These are phyloP conservation scores for Chaetomiaceae sp. DNA, from an alignment of 2,329 filamentous ascomycete genomes.

Conservation along the genomic window DNA sequence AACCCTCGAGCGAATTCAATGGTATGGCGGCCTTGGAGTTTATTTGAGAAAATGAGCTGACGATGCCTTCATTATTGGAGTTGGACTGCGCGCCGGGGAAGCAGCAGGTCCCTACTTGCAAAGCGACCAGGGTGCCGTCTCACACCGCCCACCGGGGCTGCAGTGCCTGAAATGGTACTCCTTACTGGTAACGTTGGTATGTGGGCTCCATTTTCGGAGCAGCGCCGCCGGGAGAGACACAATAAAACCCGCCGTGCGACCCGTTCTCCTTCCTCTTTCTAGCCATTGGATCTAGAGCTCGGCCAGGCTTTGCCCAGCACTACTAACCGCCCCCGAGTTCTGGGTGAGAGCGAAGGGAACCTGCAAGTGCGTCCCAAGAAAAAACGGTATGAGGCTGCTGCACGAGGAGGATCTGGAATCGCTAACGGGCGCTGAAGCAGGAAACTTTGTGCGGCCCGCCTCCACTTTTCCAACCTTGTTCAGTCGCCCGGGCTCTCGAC, in stretches of 20 bases:
- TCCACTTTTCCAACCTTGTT: conserved; percentile 1
- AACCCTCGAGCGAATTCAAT: no score
- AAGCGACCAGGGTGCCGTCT: no score
- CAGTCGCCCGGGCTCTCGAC: background rate
- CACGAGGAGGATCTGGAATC: background rate
- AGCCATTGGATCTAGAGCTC: no score
- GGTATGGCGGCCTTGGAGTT: no score
- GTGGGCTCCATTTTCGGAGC: conserved; percentile 18
- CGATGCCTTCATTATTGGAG: no score
- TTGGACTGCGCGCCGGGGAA: no score
- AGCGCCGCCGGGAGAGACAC: conserved; percentile 3
- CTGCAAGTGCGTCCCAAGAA: no score
- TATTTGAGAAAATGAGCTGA: no score
- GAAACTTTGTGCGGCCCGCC: background rate
- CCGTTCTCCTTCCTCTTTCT: background rate
- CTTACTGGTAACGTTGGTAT: no score
- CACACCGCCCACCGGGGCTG: conserved; percentile 10
- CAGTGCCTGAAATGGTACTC: no score
- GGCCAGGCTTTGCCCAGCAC: background rate
- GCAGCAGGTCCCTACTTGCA: no score
- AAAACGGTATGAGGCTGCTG: background rate
- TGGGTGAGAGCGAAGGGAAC: background rate
- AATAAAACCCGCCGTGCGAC: background rate
- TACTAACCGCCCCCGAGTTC: background rate
- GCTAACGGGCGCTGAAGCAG: background rate